phyloP scores from a whole-genome alignment of 2,329 filamentous ascomycete genomes.

The Apiospora pterosperma region DNA sequence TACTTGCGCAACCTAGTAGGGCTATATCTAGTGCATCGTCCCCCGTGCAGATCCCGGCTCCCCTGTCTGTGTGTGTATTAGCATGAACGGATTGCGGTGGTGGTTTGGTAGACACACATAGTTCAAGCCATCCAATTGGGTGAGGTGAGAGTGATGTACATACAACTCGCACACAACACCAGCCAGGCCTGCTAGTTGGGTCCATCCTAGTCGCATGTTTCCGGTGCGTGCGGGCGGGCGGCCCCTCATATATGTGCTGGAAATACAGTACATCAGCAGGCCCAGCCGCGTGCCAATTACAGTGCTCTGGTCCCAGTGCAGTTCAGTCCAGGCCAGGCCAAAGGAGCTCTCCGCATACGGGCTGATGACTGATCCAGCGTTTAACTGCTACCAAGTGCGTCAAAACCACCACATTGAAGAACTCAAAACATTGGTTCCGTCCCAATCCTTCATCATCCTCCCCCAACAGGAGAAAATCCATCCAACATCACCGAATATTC shows the following conservation, averaged over 20 bases:
- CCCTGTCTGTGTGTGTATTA: background rate
- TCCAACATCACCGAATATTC: background rate
- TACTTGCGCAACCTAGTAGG: background rate
- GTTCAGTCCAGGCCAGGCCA: background rate
- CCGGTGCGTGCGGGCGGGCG: background rate
- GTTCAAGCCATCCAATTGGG: constrained; percentile 1
- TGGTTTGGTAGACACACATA: background rate
- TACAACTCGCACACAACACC: background rate
- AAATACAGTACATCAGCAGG: background rate
- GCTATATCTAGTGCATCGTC: background rate
- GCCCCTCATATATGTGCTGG: background rate
- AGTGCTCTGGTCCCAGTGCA: background rate
- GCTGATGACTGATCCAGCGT: background rate
- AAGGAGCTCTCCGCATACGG: constrained; percentile 1
- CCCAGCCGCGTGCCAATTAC: background rate
- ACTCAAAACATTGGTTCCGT: constrained; percentile 8
- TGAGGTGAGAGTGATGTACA: constrained; percentile 2
- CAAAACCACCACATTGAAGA: constrained; percentile 9
- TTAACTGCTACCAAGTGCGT: constrained; percentile 4
- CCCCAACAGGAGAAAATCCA: background rate
- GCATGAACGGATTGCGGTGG: background rate
- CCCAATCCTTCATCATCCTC: background rate
- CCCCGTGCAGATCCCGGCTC: background rate
- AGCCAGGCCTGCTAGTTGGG: background rate
- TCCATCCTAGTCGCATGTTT: background rate